Base-by-base conservation (phyloP, 2,329 filamentous ascomycete species). In the Westerdykella sp. region DNA sequence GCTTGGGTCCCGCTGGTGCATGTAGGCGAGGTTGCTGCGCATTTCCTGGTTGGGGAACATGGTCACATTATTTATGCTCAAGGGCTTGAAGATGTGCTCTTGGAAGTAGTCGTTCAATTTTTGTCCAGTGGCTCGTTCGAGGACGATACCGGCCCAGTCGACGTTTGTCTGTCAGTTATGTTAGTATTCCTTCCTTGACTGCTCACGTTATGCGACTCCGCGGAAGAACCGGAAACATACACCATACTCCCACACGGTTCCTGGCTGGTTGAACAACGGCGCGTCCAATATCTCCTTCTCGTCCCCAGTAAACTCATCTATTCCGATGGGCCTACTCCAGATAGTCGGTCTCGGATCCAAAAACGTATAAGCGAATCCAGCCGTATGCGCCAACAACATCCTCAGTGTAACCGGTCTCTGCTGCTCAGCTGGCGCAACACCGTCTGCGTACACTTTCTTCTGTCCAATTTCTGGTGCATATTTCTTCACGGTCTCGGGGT, bases 201-300 rank as follows among this genome's bases (percentile, higher is more conserved):
- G 3, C 13, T 16, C 18, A 21, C 6, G 18, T 6, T 21, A 6
- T 21, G 18, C 18, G 6, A 21, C 6, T 21, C 6, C 18, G 6
- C 6, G 18, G 18, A 21, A 21, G 9, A n/a, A 34, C 2, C 22
- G 28, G 3, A 28, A 10, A 51, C 59, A 46, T 54, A 69, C 64
- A 1, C 65, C 65, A 36, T 85, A 84, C 44, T 78, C 72, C 77
- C 79, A 85, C 3, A 68, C 68, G 18, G 75, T 72, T 0, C 81
- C 81, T 0, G 83, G 82, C 49, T 85, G 79, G 49, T 81, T 79
- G 1, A 84, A 59, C 13, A 86, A 60, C 1, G 81, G 77, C 44
- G 64, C 59, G 11, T 65, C 57, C 30, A 73, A 54, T 35, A 83
- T 66, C 18, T 79, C 79, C 25, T 70, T 68, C 13, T 73, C 55